Evolutionary conservation across 2,329 filamentous ascomycete genomes (phyloP), one percentile per base, ranked within the genome.

Genomic region (Diaporthe ilicicola): DNA sequence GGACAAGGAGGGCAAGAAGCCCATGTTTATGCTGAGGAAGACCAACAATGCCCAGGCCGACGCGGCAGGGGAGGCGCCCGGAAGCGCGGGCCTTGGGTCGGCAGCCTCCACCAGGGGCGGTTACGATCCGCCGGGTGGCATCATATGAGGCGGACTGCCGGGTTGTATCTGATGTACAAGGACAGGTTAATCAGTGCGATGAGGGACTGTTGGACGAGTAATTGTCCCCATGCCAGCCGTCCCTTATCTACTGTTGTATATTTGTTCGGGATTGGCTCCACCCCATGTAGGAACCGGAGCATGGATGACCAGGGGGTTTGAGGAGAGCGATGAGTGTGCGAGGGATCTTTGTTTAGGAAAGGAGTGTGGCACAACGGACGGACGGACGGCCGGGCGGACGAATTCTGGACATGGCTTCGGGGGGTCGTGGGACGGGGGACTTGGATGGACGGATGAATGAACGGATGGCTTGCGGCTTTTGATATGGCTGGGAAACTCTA

Each of bases 11-110:
- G 96, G 96, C 56, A 93, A 97, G 83, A 99, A 98, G 80, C 96
- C 96, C 27, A 98, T 98, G 96, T 99, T 99, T 79, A 99, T 99
- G 96, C 85, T 99, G 70, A 86, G 96, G 70, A 90, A 90, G 81
- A 91, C 88, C 42, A 89, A 87, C 59, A 86, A 85, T 48, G 86
- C 86, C 12, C 83, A 83, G 65, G 82, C 82, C 29, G 88, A 89
- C 64, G 70, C 76, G 12, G 75, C 76, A 2, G 78, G 74, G 19
- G 86, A 87, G 54, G 81, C 83, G 1, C 86, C 86, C 12, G 87
- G 87, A 19, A 89, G 87, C 73, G 87, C 86, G 8, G 87, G 87
- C 13, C 78, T 89, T 32, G 83, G 82, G 12, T 74, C 76, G 37
- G 81, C 81, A 29, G 82, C 83, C 13, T 74, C 75, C 8, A 77